A percentile compares a stretch with the other conserved stretches of the same genome.
phyloP scores from a whole-genome alignment of 2,329 filamentous ascomycete species.

The Botrytis squamosa region DNA sequence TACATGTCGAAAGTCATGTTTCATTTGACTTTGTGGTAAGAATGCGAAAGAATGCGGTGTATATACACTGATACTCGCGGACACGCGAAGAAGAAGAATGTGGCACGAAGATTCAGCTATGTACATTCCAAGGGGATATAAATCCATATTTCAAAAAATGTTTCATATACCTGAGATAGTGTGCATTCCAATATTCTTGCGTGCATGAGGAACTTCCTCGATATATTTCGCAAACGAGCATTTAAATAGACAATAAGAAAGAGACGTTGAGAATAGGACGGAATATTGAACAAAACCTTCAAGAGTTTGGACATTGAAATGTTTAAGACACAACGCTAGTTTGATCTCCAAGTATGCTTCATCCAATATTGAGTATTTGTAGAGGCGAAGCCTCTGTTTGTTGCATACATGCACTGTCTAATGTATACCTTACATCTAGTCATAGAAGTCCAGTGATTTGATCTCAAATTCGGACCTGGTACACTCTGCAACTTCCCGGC shows the following conservation, averaged over 20 bases:
- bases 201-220: background rate
- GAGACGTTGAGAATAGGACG: background rate
- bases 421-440: background rate
- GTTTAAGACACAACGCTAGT: background rate
- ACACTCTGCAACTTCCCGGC: background rate
- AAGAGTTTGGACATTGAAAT: background rate
- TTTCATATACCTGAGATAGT: background rate
- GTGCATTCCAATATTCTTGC: background rate
- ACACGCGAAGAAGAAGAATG: background rate
- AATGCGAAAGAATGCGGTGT: background rate
- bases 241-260: background rate
- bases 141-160: background rate
- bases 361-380: background rate
- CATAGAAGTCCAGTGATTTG: background rate
- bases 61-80: background rate
- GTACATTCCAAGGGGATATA: background rate
- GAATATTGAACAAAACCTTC: background rate
- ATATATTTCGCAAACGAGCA: background rate
- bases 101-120: background rate
- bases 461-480: background rate
- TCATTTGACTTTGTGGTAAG: background rate
- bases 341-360: background rate
- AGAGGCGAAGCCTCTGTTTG: background rate
- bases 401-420: background rate
- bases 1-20: background rate